Evolutionary conservation across 768 basidiomycete genomes (phyloP).

Genomic region (Amanita exitialis): DNA sequence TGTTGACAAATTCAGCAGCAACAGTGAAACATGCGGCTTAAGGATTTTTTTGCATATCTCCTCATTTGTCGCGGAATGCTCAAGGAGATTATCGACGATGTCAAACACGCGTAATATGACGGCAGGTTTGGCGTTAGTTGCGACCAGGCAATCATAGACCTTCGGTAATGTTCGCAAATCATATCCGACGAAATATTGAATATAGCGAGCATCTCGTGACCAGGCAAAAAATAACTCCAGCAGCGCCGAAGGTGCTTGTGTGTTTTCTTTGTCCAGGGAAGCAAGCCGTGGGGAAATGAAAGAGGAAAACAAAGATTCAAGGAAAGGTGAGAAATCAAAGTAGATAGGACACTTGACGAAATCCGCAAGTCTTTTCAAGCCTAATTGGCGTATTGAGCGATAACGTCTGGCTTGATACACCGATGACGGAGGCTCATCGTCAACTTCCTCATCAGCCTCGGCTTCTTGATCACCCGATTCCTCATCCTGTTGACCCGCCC

Average conservation of each 20-base stretch:
- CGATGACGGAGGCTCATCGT: conserved; percentile 21
- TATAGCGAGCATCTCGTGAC: conserved; percentile 48
- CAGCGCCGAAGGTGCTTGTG: conserved; percentile 82
- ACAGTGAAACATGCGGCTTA: conserved; percentile 56
- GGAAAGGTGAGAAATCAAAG: conserved; percentile 70
- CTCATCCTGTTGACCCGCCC: conserved; percentile 18
- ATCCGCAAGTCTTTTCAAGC: conserved; percentile 77
- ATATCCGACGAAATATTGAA: conserved; percentile 57
- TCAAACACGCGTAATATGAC: conserved; percentile 81
- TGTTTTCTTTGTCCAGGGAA: conserved; percentile 72
- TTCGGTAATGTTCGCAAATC: conserved; percentile 63
- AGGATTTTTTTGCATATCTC: conserved; percentile 43
- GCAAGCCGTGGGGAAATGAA: conserved; percentile 81
- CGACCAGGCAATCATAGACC: conserved; percentile 73
- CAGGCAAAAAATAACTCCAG: conserved; percentile 80
- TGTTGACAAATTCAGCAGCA: conserved; percentile 63
- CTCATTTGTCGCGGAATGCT: conserved; percentile 39
- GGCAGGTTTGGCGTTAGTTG: conserved; percentile 76
- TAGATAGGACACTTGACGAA: conserved; percentile 70
- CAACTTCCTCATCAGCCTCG: conserved; percentile 21
- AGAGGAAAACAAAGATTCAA: conserved; percentile 52
- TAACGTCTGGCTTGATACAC: conserved; percentile 21
- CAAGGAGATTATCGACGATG: conserved; percentile 65
- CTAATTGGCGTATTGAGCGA: conserved; percentile 71
- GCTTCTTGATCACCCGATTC: conserved; percentile 19